These are phyloP conservation scores for Solanum appendiculatum DNA, from an alignment of 257 asterid genomes.

Conservation along the genomic window DNA sequence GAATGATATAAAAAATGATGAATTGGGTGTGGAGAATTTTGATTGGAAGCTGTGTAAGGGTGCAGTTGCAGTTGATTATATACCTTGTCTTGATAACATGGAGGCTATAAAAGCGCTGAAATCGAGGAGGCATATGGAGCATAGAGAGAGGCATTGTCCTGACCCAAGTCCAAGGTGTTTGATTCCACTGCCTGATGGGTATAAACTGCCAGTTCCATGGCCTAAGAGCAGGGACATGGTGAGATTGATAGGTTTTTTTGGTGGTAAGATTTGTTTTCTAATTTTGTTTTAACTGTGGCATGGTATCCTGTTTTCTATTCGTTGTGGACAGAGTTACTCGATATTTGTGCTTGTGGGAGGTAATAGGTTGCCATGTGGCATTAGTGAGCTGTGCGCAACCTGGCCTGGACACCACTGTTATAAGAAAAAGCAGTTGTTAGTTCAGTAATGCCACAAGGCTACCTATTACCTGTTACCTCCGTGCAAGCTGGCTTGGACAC, in stretches of 20 bases:
- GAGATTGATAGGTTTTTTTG: constrained; percentile 58
- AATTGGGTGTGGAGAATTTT: neutral
- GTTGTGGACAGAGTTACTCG: neutral
- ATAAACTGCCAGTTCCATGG: constrained; percentile 78
- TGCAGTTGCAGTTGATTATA: constrained; percentile 47
- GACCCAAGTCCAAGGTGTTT: constrained; percentile 55
- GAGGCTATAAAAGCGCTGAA: constrained; percentile 46
- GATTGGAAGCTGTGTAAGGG: constrained; percentile 56
- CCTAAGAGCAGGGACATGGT: constrained; percentile 98
- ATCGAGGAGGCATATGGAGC: constrained; percentile 77
- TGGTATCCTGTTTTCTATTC: neutral
- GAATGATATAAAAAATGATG: neutral
- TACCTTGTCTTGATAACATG: constrained; percentile 89
- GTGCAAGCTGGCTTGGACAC: neutral
- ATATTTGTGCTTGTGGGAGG: neutral
- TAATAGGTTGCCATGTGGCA: neutral
- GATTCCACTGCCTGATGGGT: constrained; percentile 73
- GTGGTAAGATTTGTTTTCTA: constrained; percentile 33
- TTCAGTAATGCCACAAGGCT: neutral
- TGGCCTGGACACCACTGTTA: neutral
- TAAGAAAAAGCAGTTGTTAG: neutral
- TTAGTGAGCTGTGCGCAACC: neutral
- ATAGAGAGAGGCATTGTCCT: constrained; percentile 95
- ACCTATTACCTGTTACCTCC: neutral
- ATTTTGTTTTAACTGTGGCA: neutral